phyloP scores from a whole-genome alignment of 805 yeast genomes.

The Cephaloascus albidus region DNA sequence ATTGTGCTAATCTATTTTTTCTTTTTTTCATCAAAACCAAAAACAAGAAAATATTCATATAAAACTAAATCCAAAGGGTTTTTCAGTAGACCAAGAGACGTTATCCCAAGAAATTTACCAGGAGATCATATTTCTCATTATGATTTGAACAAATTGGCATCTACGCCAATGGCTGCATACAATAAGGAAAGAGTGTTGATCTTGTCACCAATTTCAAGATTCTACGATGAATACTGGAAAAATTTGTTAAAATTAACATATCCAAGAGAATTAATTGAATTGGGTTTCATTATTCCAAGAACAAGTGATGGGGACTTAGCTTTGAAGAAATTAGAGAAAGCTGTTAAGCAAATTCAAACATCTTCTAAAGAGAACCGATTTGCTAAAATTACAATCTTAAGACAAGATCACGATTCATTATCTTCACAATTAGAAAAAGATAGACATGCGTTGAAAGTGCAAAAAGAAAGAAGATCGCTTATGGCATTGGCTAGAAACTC shows the following conservation, averaged over 20 bases:
- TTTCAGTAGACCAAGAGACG: conserved; percentile 42
- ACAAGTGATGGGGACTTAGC: conserved; percentile 75
- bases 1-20: conserved; percentile 32
- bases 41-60: conserved; percentile 33
- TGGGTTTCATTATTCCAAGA: conserved; percentile 90
- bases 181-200: conserved; percentile 79
- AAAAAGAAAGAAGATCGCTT: conserved; percentile 77
- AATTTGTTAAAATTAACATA: conserved; percentile 68
- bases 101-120: conserved; percentile 53
- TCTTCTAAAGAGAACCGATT: conserved; percentile 53
- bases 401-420: conserved; percentile 83
- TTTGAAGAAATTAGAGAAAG: conserved; percentile 59
- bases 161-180: conserved; percentile 61
- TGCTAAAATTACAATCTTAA: conserved; percentile 74
- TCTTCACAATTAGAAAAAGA: conserved; percentile 74
- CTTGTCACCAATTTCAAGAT: conserved; percentile 84
- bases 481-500: conserved; percentile 97
- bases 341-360: conserved; percentile 63
- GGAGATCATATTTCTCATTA: conserved; percentile 74
- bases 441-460: conserved; percentile 80
- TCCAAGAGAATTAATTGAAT: conserved; percentile 76
- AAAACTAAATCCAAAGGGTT: conserved; percentile 33
- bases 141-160: conserved; percentile 70
- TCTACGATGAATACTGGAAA: conserved; percentile 81
- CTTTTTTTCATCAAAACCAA: conserved; percentile 17